Evolutionary conservation across 768 basidiomycete species (phyloP), one percentile per base, ranked within the genome.

Genomic region (Mycena venus): DNA sequence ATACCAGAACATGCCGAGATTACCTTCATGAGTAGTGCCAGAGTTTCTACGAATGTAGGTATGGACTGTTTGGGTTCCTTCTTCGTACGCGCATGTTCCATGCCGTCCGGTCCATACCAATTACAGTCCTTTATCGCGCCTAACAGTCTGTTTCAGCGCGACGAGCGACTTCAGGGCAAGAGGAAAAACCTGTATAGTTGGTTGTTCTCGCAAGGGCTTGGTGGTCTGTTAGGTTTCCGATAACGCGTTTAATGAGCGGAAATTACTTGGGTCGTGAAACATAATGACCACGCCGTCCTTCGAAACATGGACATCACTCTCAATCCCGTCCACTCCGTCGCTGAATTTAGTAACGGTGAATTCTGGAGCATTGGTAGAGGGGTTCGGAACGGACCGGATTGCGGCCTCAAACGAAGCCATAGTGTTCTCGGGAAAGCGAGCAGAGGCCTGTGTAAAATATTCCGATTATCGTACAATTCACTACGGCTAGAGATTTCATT

Each of bases 331-430:
- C 2, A 76, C 75, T 8, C 75, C 75, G 36, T 72, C 75, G 11
- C 70, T 72, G 38, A 17, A 61, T 21, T 29, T 32, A 17, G 19
- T 27, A 6, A 29, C 12, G 7, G 29, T 38, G 42, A 47, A 25
- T 53, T 51, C 1, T 25, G 25, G 61, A 19, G 12, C n/a, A n/a
- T n/a, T 23, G 6, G 3, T 25, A 17, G 1, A 1, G 19, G 6
- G 19, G 0, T 21, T 7, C 1, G 1, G 34, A 40, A 44, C 68
- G 21, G 9, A 65, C 58, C 86, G 86, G 69, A 94, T 92, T 74
- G 94, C 94, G 51, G 90, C 90, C 79, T 91, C 88, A 80, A 95
- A 95, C 79, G 90, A 91, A 6, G 91, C 92, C 75, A 93, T 85
- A 53, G 93, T 93, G 84, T 95, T 95, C 82, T 95, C 94, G 5